Evolutionary conservation across 305 asterid species (phyloP), one percentile per base, ranked within the genome.

Genomic region (Fraxinus albicans): DNA sequence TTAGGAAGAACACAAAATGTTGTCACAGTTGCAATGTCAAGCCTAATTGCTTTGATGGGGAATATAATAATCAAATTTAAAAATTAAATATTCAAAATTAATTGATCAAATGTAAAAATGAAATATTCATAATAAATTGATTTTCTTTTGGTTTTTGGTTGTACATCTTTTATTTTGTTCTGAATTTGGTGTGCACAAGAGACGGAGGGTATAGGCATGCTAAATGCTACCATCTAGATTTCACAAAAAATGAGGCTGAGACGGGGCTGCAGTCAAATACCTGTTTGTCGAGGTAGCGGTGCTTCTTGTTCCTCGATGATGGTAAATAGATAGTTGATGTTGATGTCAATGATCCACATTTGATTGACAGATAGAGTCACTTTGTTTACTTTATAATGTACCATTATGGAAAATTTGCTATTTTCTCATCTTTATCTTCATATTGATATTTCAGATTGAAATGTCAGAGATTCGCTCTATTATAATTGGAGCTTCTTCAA

Each of bases 391-490:
- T 58, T 2, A 19, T 83, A 40, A 42, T 53, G 8, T 35, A 76
- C 79, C 55, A 40, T 38, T 25, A 25, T 76, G 77, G 35, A 76
- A 55, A 63, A 65, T 31, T 34, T 33, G 23, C 17, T 10, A 27
- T 69, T 58, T 23, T 82, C 80, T 83, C 15, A 80, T 74, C 8
- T 8, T 78, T 5, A 21, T 58, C 76, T 72, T 36, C 67, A 17
- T 13, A 7, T 75, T 40, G 34, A 81, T 83, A 83, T 81, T 44
- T 79, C 92, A 96, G 99, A 95, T 96, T 79, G 99, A 96, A 89
- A 96, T 96, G 99, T 95, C 99, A 8, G 98, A 96, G 86, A 85
- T 96, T 38, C 98, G 98, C 23, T 93, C 97, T 33, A 91, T 96
- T 55, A 83, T 96, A 25, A 83, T 90, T 29, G 85, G 93, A 58